Percentiles rank a stretch among this genome's conserved stretches.
phyloP scores from a whole-genome alignment of 108 stramenopile genomes.

The Skeletonema grethae region DNA sequence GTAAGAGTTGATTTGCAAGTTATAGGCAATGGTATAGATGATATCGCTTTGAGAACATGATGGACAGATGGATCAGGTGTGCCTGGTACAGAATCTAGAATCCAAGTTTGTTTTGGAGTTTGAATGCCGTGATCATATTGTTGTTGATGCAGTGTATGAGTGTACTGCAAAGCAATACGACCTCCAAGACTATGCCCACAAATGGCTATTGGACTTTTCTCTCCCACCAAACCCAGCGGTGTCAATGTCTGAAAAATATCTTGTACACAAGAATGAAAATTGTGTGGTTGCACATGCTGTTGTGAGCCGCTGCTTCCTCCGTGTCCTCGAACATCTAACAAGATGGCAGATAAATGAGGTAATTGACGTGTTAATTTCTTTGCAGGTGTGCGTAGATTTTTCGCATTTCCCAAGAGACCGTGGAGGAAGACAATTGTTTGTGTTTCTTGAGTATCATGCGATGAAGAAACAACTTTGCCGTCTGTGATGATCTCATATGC shows the following conservation, averaged over 20 bases:
- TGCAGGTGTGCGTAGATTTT: slow-evolving; percentile 76
- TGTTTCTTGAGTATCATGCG: slow-evolving; percentile 11
- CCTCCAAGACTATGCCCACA: slow-evolving; percentile 91
- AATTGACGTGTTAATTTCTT: slow-evolving; percentile 47
- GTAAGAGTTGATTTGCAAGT: slow-evolving; percentile 21
- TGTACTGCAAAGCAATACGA: slow-evolving; percentile 72
- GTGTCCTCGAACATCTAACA: slow-evolving; percentile 80
- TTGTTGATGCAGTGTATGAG: slow-evolving; percentile 31
- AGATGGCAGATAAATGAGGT: slow-evolving; percentile 49
- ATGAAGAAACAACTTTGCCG: slow-evolving; percentile 16
- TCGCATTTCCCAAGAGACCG: slow-evolving; percentile 78
- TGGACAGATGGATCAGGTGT: slow-evolving; percentile 63
- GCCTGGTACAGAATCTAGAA: slow-evolving; percentile 85
- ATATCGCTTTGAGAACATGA: slow-evolving; percentile 59
- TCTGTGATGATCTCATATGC: slow-evolving; percentile 44
- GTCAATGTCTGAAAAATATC: slow-evolving; percentile 63
- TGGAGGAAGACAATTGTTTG: slow-evolving; percentile 73
- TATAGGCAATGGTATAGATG: slow-evolving; percentile 39
- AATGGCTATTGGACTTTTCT: slow-evolving; percentile 34
- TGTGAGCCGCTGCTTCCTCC: slow-evolving; percentile 40
- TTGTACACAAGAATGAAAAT: slow-evolving; percentile 38
- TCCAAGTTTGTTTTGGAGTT: slow-evolving; percentile 57
- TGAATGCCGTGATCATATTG: slow-evolving; percentile 7
- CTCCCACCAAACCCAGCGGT: slow-evolving; percentile 14
- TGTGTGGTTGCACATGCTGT: slow-evolving; percentile 30